phyloP scores from a whole-genome alignment of 208 protist genomes.

The Trypanosoma rangeli region DNA sequence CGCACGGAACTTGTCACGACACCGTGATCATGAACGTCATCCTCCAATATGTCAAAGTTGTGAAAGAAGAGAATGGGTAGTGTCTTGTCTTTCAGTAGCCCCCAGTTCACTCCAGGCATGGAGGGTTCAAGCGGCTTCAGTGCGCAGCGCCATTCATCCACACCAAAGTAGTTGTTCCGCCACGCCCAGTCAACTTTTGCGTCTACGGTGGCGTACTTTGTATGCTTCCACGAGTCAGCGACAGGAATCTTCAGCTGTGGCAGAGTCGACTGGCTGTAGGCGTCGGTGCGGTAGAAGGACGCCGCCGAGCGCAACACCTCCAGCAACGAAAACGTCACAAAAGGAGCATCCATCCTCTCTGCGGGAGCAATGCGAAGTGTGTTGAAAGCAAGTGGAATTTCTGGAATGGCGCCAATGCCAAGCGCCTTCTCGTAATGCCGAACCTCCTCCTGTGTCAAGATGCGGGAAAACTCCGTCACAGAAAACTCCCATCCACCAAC shows the following conservation, averaged over 20 bases:
- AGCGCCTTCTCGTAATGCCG: slow-evolving; percentile 40
- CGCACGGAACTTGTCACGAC: slow-evolving; percentile 62
- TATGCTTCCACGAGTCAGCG: slow-evolving; percentile 51
- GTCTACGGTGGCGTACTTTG: slow-evolving; percentile 60
- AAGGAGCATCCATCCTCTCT: slow-evolving; percentile 7
- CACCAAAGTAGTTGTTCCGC: slow-evolving; percentile 74
- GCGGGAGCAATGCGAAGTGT: slow-evolving; percentile 42
- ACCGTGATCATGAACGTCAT: slow-evolving; percentile 84
- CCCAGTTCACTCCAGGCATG: slow-evolving; percentile 71
- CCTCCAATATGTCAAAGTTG: slow-evolving; percentile 76
- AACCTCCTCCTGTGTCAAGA: slow-evolving; percentile 64
- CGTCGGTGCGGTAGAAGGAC: slow-evolving; percentile 57
- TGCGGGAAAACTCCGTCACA: slow-evolving; percentile 56
- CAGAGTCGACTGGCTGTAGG: slow-evolving; percentile 33
- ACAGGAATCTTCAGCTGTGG: slow-evolving; percentile 60
- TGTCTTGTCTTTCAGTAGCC: slow-evolving; percentile 57
- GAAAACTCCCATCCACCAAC: slow-evolving; percentile 61
- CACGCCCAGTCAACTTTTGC: slow-evolving; percentile 85
- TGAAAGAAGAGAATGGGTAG: slow-evolving; percentile 74
- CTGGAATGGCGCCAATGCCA: slow-evolving; percentile 56
- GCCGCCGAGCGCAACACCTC: slow-evolving; percentile 51
- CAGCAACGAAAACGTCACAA: slow-evolving; percentile 54
- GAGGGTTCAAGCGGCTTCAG: slow-evolving; percentile 31
- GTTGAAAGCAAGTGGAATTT: slow-evolving; percentile 74
- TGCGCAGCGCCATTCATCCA: slow-evolving; percentile 19